These are phyloP conservation scores for Ensete ventricosum DNA, from an alignment of 176 grass and related monocot genomes.

Conservation along the genomic window DNA sequence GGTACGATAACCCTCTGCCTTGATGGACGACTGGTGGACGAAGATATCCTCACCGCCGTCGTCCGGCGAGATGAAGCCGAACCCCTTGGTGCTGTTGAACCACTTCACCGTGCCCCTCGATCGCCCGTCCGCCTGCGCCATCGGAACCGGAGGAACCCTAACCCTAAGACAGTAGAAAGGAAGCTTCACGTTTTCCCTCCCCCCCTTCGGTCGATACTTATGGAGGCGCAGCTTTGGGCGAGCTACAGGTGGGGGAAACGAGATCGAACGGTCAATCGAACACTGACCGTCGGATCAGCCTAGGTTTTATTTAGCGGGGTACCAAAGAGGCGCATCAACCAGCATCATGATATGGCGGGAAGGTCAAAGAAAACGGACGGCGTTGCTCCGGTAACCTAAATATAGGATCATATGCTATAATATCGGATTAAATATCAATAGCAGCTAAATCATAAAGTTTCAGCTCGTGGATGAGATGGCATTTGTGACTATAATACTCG, in stretches of 20 bases:
- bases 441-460: too few species aligned
- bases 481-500: too few species aligned
- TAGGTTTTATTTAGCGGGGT: not conserved
- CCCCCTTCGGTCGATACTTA: not conserved
- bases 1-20: not conserved
- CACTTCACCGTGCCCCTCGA: not conserved
- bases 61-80: conserved; percentile 1
- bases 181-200: not conserved
- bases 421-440: too few species aligned
- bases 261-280: not conserved
- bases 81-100: conserved; percentile 3
- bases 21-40: conserved; percentile 8
- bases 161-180: not conserved
- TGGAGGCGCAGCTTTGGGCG: not conserved
- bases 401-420: too few species aligned
- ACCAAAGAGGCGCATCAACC: too few species aligned
- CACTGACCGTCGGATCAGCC: not conserved
- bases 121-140: not conserved
- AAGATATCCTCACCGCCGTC: not conserved
- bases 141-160: not conserved
- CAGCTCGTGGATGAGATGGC: too few species aligned
- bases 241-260: not conserved
- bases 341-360: too few species aligned
- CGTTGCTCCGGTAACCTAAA: too few species aligned
- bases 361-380: too few species aligned